These are phyloP conservation scores for Apiotrichum domesticum DNA, from an alignment of 1,284 basidiomycete species.

Conservation along the genomic window DNA sequence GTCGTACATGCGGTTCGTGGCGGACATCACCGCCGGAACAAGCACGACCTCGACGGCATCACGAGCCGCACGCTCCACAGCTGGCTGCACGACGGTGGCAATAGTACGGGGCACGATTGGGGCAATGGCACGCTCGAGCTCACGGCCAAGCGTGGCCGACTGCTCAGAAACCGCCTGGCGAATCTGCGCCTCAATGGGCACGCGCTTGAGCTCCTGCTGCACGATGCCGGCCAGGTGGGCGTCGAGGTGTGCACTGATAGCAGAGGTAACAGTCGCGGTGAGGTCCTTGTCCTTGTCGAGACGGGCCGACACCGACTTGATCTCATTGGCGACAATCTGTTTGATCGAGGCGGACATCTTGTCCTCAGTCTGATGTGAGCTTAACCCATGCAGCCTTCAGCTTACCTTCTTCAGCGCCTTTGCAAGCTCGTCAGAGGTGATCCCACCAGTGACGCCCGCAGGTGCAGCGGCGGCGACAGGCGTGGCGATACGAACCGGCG, in stretches of 20 bases:
- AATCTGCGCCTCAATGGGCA: slow-evolving; percentile 23
- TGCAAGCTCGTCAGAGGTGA: slow-evolving; percentile 10
- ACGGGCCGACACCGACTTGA: slow-evolving; percentile 1
- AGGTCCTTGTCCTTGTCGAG: slow-evolving; percentile 8
- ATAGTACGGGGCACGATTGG: slow-evolving; percentile 25
- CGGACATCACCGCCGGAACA: slow-evolving; percentile 24
- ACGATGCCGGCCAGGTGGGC: slow-evolving; percentile 18
- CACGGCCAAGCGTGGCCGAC: slow-evolving; percentile 22
- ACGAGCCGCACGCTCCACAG: slow-evolving; percentile 27
- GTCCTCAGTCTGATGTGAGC: slow-evolving; percentile 24
- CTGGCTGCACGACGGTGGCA: slow-evolving; percentile 21
- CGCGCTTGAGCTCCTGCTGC: slow-evolving; percentile 22
- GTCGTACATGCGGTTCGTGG: slow-evolving; percentile 23
- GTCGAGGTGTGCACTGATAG: slow-evolving; percentile 26
- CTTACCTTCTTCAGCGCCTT: slow-evolving; percentile 14
- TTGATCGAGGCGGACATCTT: slow-evolving; percentile 22
- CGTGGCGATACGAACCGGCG: neutral
- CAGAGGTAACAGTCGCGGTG: slow-evolving; percentile 6
- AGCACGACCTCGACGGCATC: slow-evolving; percentile 23
- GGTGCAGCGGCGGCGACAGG: neutral
- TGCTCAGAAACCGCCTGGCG: slow-evolving; percentile 16
- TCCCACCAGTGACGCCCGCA: neutral
- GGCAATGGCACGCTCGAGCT: slow-evolving; percentile 24
- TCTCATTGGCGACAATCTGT: slow-evolving; percentile 8
- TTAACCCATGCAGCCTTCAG: neutral